Evolutionary conservation across 163 green algal genomes (phyloP).

Genomic region (Scenedesmus sp.): DNA sequence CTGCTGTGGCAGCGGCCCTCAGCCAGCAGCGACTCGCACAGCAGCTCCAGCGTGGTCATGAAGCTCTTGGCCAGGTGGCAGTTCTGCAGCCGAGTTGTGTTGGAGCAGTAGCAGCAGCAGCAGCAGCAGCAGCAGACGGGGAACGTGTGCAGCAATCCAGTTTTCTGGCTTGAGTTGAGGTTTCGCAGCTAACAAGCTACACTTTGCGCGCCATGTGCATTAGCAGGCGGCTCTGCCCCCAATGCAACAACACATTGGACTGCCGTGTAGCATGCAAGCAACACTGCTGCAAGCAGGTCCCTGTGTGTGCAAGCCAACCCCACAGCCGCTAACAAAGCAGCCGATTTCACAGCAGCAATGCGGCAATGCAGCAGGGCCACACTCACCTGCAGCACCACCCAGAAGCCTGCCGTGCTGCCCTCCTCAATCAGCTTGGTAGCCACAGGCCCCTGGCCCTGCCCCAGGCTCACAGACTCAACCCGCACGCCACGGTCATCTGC

Average conservation of each 20-base stretch:
- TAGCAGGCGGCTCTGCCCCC: no score
- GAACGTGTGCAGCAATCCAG: not conserved
- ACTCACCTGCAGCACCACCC: constrained; percentile 76
- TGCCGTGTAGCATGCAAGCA: no score
- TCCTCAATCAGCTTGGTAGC: constrained; percentile 74
- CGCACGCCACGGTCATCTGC: constrained; percentile 70
- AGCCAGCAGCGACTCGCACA: constrained; percentile 82
- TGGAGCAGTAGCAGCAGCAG: not conserved
- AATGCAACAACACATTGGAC: not conserved
- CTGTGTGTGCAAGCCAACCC: no score
- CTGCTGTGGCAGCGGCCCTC: constrained; percentile 51
- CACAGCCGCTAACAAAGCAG: not conserved
- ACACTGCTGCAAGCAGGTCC: no score
- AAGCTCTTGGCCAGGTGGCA: constrained; percentile 88
- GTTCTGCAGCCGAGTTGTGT: constrained; percentile 69
- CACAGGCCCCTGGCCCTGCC: constrained; percentile 83
- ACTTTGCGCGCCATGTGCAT: no score
- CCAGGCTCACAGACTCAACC: constrained; percentile 82
- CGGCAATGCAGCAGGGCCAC: not conserved
- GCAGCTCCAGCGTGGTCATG: constrained; percentile 80
- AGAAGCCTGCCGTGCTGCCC: constrained; percentile 76
- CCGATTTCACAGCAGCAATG: not conserved
- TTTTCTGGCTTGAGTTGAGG: no score
- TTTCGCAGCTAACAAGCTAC: no score
- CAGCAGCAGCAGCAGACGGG: not conserved